These are phyloP conservation scores for Xylaria sp. DNA, from an alignment of 2,329 filamentous ascomycete genomes.

Conservation along the genomic window DNA sequence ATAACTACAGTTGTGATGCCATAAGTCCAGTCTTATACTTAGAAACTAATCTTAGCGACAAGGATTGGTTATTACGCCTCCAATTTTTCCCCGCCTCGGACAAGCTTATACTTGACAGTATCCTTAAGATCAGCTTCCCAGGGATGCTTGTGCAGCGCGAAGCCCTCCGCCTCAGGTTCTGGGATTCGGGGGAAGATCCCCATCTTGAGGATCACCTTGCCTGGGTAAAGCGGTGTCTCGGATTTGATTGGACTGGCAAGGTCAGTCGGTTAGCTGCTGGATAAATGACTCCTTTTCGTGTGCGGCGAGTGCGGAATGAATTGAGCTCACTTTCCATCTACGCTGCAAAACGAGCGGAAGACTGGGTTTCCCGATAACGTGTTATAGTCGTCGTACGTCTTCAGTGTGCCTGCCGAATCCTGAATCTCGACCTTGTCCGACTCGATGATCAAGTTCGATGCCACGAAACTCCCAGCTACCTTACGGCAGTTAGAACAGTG, in stretches of 20 bases:
- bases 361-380: slow-evolving; percentile 33
- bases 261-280: slow-evolving; percentile 3
- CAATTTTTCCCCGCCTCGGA: slow-evolving; percentile 29
- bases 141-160: slow-evolving; percentile 26
- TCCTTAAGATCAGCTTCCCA: slow-evolving; percentile 26
- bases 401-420: slow-evolving; percentile 26
- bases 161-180: slow-evolving; percentile 30
- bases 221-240: slow-evolving; percentile 14
- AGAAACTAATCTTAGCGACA: not conserved
- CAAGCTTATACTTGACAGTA: slow-evolving; percentile 32
- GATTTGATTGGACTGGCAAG: slow-evolving; percentile 31
- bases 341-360: slow-evolving; percentile 31
- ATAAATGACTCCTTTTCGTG: not conserved
- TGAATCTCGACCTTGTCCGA: slow-evolving; percentile 32
- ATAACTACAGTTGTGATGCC: not conserved
- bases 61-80: not conserved
- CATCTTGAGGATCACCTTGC: slow-evolving; percentile 34
- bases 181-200: slow-evolving; percentile 37
- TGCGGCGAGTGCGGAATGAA: not conserved
- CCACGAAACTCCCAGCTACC: slow-evolving; percentile 27
- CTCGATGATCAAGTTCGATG: slow-evolving; percentile 33
- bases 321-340: slow-evolving; percentile 33
- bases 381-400: slow-evolving; percentile 30
- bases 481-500: slow-evolving; percentile 37
- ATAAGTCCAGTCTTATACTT: not conserved